Percentiles rank a stretch among this genome's conserved stretches.
Evolutionary conservation across 306 rosid species (phyloP).

Genomic region (Canavalia ensiformis): DNA sequence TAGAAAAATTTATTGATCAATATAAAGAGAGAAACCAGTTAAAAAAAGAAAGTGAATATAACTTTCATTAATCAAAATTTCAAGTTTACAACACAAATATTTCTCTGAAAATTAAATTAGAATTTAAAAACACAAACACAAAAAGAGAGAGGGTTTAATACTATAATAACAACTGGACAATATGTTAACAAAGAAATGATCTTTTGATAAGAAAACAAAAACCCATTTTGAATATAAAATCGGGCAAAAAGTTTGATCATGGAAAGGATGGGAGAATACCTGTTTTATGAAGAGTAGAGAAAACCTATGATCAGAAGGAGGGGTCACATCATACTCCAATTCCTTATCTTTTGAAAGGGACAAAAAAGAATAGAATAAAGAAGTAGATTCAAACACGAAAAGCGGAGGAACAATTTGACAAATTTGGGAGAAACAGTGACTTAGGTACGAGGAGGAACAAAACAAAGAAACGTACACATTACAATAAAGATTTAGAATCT

Average conservation of each 20-base stretch:
- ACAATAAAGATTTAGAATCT: constrained; percentile 32
- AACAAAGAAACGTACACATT: constrained; percentile 44
- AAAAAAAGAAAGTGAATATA: constrained; percentile 9
- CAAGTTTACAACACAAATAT: too few species aligned
- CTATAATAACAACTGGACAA: background rate
- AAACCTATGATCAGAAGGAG: constrained; percentile 43
- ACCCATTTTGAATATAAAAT: constrained; percentile 25
- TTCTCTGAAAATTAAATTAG: background rate
- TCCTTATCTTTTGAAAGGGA: background rate
- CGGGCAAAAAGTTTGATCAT: constrained; percentile 18
- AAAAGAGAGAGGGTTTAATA: background rate
- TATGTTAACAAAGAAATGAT: constrained; percentile 13
- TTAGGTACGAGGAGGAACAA: constrained; percentile 40
- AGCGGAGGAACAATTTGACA: constrained; percentile 7
- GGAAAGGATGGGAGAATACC: constrained; percentile 39
- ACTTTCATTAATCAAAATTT: constrained; percentile 7
- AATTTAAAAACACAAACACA: background rate
- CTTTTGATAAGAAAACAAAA: constrained; percentile 39
- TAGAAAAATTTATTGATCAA: too few species aligned
- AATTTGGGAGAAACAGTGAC: constrained; percentile 4
- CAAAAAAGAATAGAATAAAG: background rate
- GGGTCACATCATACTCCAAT: constrained; percentile 35
- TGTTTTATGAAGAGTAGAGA: constrained; percentile 37
- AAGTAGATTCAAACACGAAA: constrained; percentile 46
- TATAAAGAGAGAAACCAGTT: background rate